These are phyloP conservation scores for Aspergillus brunneoviolaceus DNA, from an alignment of 2,329 filamentous ascomycete genomes.

Conservation along the genomic window DNA sequence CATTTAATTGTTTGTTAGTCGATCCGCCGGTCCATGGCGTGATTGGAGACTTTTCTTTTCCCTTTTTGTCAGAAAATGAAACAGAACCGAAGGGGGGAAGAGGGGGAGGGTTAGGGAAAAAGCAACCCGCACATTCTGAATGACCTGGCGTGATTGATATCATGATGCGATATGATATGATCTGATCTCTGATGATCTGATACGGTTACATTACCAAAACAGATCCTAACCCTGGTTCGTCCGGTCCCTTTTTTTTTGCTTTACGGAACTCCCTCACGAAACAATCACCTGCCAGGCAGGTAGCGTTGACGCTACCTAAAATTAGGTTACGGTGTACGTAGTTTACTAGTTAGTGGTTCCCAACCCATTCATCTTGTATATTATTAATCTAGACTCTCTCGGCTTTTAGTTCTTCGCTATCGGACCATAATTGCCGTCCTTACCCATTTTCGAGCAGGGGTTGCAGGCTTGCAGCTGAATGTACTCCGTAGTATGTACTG, in stretches of 20 bases:
- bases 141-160: slow-evolving; percentile 8
- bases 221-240: no score
- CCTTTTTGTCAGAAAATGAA: background rate
- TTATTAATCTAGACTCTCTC: background rate
- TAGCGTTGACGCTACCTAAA: background rate
- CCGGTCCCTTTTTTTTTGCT: no score
- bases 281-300: no score
- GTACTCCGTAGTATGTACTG: no score
- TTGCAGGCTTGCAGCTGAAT: no score
- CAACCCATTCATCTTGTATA: background rate
- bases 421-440: background rate
- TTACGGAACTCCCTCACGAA: no score
- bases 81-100: no score
- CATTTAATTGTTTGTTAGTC: background rate
- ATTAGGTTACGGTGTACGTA: background rate
- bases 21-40: background rate
- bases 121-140: background rate
- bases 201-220: background rate
- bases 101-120: background rate
- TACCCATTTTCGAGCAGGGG: background rate
- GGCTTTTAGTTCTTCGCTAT: background rate
- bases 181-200: background rate
- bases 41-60: background rate
- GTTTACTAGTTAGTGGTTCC: background rate
- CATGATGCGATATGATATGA: slow-evolving; percentile 10